Percentiles rank a stretch among this genome's conserved stretches.
Conservation (phyloP, 257 asterid genomes). For the Capsicum pubescens region DNA sequence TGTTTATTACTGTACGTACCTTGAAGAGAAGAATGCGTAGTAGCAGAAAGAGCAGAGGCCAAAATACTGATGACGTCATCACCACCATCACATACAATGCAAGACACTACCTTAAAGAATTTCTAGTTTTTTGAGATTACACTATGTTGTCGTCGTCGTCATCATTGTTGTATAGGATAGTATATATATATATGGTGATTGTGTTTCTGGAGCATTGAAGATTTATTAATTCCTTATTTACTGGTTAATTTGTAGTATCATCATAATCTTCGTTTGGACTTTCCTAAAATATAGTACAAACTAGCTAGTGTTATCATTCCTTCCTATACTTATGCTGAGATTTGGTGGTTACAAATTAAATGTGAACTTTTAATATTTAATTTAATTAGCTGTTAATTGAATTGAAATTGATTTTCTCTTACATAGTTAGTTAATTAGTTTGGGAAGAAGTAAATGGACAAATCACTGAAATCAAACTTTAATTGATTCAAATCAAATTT, state of each 20-base stretch:
- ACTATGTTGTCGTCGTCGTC: no score
- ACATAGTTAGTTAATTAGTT: not conserved
- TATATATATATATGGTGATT: not conserved
- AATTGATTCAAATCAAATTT: not conserved
- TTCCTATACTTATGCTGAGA: slow-evolving; percentile 15
- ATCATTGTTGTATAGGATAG: not conserved
- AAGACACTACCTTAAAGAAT: no score
- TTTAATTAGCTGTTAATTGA: not conserved
- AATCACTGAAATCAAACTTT: not conserved
- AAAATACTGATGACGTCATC: not conserved
- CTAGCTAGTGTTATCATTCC: not conserved
- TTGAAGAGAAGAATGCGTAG: not conserved
- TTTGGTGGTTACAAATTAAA: slow-evolving; percentile 16
- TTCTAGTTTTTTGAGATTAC: no score
- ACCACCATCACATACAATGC: not conserved
- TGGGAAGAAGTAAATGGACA: not conserved
- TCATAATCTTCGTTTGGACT: not conserved
- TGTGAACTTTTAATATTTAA: not conserved
- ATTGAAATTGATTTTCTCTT: not conserved
- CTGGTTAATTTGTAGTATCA: slow-evolving; percentile 5
- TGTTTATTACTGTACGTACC: not conserved
- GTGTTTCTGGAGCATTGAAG: not conserved
- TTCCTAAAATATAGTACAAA: slow-evolving; percentile 12
- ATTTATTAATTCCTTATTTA: not conserved
- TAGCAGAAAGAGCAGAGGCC: not conserved